Base-by-base conservation (phyloP, 352 stramenopile genomes). In the Phytophthora meadii region DNA sequence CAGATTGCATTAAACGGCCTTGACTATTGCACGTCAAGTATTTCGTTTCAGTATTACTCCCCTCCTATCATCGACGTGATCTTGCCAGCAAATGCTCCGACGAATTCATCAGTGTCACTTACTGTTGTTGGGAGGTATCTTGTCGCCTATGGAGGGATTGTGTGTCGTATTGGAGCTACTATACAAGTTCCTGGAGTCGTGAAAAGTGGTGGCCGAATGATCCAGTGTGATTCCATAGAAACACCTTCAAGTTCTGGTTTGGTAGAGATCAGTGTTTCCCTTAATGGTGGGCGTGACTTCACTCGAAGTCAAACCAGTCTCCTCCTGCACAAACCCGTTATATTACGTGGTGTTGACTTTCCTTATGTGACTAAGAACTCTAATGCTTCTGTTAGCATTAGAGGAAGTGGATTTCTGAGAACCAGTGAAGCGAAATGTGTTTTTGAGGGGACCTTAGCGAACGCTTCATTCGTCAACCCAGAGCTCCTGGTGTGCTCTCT, bases 241-340 rank as follows among this genome's bases (percentile, higher is more conserved):
- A 39, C 48, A 6, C 19, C 39, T 1, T 44, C 61, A 7, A n/a
- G 1, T 1, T 15, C 50, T 5, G 49, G 66, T 2, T 36, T 65
- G 5, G 17, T 70, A 6, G 54, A 62, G n/a, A 48, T 82, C 5
- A 52, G 57, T 34, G 28, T 82, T 37, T 82, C 76, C 28, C 42
- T 84, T 14, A 84, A 84, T 61, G 57, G 62, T 1, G 71, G 76
- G 4, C 47, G 65, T 32, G 73, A 84, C 45, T 84, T 74, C 36
- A 64, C 74, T 14, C 52, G 11, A 12, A 70, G 39, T 42, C 19
- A 32, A 25, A 12, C 40, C 1, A 52, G 34, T 2, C 39, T 82
- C 15, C 3, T 74, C 1, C 30, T 82, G 1, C 67, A 78, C 24
- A 36, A 54, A 1, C 60, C 55, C 1, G 44, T 81, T 17, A 17